Percentiles rank a stretch among this genome's conserved stretches.
These are phyloP conservation scores for Reutealis trisperma DNA, from an alignment of 345 rosid genomes.

Conservation along the genomic window DNA sequence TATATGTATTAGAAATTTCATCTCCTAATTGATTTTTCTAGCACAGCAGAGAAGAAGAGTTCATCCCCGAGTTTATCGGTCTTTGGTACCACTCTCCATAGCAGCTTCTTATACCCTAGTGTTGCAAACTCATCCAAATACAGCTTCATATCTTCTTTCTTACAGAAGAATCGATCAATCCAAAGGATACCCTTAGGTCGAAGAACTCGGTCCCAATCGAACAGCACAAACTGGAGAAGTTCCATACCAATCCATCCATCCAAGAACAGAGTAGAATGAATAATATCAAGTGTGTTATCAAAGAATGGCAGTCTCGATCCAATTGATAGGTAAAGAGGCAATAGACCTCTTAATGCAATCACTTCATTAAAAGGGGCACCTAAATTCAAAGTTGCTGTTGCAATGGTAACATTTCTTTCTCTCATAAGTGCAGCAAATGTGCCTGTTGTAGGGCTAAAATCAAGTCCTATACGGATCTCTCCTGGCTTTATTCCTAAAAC, in stretches of 20 bases:
- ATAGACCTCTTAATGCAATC: conserved; percentile 52
- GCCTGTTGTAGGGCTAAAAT: conserved; percentile 55
- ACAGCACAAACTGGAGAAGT: conserved; percentile 46
- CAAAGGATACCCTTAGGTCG: conserved; percentile 51
- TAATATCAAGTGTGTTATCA: conserved; percentile 55
- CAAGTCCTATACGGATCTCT: conserved; percentile 52
- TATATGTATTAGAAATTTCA: neutral
- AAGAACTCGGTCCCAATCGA: conserved; percentile 54
- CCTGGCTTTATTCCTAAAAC: conserved; percentile 47
- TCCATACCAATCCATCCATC: conserved; percentile 56
- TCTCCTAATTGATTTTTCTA: conserved; percentile 51
- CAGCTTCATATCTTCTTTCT: conserved; percentile 39
- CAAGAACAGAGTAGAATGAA: conserved; percentile 49
- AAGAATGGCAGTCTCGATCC: conserved; percentile 60
- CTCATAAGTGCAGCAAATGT: conserved; percentile 61
- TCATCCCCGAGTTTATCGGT: conserved; percentile 47
- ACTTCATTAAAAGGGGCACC: conserved; percentile 60
- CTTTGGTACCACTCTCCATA: conserved; percentile 51
- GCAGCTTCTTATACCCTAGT: conserved; percentile 44
- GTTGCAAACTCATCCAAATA: conserved; percentile 47
- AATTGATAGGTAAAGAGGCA: conserved; percentile 46
- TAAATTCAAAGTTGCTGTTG: conserved; percentile 45
- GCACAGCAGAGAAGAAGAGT: conserved; percentile 55
- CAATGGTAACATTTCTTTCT: conserved; percentile 46
- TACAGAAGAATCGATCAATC: conserved; percentile 60